Conservation (phyloP, 2,329 filamentous ascomycete genomes). For the Aspergillus unguis region DNA sequence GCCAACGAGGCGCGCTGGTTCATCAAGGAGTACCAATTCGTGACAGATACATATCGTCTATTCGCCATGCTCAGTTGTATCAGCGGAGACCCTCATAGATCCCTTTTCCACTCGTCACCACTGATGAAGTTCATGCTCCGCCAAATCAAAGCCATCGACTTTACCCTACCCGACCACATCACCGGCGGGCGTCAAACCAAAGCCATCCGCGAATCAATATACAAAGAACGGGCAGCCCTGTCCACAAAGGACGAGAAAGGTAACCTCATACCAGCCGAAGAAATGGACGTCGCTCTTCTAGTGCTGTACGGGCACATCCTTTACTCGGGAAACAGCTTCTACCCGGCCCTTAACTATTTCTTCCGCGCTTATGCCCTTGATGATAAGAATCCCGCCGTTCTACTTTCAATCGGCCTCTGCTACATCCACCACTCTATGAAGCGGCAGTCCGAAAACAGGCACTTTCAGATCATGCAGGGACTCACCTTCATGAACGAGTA, state of each 20-base stretch:
- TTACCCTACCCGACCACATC: slow-evolving; percentile 55
- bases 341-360: slow-evolving; percentile 83
- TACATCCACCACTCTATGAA: slow-evolving; percentile 91
- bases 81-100: slow-evolving; percentile 61
- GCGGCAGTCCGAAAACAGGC: slow-evolving; percentile 82
- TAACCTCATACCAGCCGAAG: slow-evolving; percentile 36
- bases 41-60: slow-evolving; percentile 78
- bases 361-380: slow-evolving; percentile 71
- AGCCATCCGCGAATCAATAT: slow-evolving; percentile 41
- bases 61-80: slow-evolving; percentile 75
- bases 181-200: slow-evolving; percentile 28
- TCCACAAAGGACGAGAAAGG: slow-evolving; percentile 37
- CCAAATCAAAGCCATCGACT: slow-evolving; percentile 87
- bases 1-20: slow-evolving; percentile 76
- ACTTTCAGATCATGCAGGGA: slow-evolving; percentile 82
- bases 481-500: slow-evolving; percentile 76
- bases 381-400: slow-evolving; percentile 71
- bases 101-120: slow-evolving; percentile 71
- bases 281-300: slow-evolving; percentile 75
- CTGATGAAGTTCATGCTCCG: slow-evolving; percentile 88
- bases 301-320: slow-evolving; percentile 89
- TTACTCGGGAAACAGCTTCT: slow-evolving; percentile 77
- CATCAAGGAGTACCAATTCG: slow-evolving; percentile 75
- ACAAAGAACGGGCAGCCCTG: slow-evolving; percentile 42
- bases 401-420: slow-evolving; percentile 74